A percentile compares a stretch with the other conserved stretches of the same genome.
These are phyloP conservation scores for Phytophthora hibernalis DNA, from an alignment of 352 stramenopile genomes.

Conservation along the genomic window DNA sequence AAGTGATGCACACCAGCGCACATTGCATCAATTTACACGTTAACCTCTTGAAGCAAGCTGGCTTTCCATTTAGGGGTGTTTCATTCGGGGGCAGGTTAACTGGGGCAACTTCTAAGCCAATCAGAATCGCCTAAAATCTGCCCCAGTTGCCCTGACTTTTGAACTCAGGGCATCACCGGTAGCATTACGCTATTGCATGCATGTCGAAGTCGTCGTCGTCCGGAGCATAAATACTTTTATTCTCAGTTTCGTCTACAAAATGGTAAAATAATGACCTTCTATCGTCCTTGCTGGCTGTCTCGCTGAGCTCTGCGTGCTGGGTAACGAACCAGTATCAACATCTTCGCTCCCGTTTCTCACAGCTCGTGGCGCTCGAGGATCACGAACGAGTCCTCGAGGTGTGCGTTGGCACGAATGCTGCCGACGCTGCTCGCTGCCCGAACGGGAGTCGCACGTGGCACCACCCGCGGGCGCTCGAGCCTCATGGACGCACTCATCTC, in stretches of 20 bases:
- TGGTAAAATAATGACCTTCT: conserved; percentile 26
- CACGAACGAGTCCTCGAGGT: conserved; percentile 79
- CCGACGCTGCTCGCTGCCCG: conserved; percentile 15
- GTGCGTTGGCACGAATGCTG: conserved; percentile 21
- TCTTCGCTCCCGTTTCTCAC: conserved; percentile 21
- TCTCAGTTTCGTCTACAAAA: conserved; percentile 39
- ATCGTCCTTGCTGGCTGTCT: conserved; percentile 5
- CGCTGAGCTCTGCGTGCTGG: neutral
- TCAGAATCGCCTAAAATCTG: too few species aligned
- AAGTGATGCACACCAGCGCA: neutral
- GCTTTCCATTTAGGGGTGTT: too few species aligned
- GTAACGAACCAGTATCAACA: neutral
- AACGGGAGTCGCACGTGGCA: conserved; percentile 23
- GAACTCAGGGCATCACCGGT: too few species aligned
- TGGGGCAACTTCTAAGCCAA: too few species aligned
- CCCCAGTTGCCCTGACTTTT: too few species aligned
- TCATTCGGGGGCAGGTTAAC: too few species aligned
- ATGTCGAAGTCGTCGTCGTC: neutral
- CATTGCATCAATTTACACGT: too few species aligned
- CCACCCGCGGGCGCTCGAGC: conserved; percentile 33
- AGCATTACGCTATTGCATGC: too few species aligned
- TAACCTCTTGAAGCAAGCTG: too few species aligned
- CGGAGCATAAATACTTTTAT: conserved; percentile 43
- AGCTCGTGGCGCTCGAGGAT: conserved; percentile 65
- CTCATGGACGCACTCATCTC: conserved; percentile 80